A percentile compares a stretch with the other conserved stretches of the same genome.
These are phyloP conservation scores for Nigrospora sphaerica DNA, from an alignment of 2,329 filamentous ascomycete species.

Conservation along the genomic window DNA sequence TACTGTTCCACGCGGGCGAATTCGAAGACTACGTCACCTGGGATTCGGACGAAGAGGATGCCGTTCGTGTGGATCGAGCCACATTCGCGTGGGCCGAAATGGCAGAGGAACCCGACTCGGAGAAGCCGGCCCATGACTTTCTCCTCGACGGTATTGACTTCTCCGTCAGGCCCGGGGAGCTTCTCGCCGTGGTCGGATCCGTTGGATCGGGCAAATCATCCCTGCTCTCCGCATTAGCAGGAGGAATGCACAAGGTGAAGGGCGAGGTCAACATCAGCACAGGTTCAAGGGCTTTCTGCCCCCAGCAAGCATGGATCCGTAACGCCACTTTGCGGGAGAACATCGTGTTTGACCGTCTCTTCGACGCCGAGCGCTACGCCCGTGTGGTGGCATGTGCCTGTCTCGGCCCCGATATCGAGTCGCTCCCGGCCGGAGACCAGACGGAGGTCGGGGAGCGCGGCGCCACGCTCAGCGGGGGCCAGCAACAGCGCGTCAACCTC, in stretches of 20 bases:
- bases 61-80: slow-evolving; percentile 64
- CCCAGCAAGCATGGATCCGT: slow-evolving; percentile 93
- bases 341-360: slow-evolving; percentile 74
- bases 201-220: slow-evolving; percentile 89
- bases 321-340: slow-evolving; percentile 80
- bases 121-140: slow-evolving; percentile 44
- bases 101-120: slow-evolving; percentile 34
- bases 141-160: slow-evolving; percentile 63
- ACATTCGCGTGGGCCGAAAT: slow-evolving; percentile 82
- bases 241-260: slow-evolving; percentile 81
- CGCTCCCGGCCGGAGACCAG: slow-evolving; percentile 73
- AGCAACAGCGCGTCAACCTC: slow-evolving; percentile 60
- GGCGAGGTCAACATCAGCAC: slow-evolving; percentile 65
- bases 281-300: slow-evolving; percentile 76
- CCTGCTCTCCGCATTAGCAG: slow-evolving; percentile 77
- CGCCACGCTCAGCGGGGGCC: slow-evolving; percentile 60
- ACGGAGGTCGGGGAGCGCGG: slow-evolving; percentile 71
- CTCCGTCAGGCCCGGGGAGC: slow-evolving; percentile 62
- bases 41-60: slow-evolving; percentile 51
- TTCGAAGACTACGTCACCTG: slow-evolving; percentile 60
- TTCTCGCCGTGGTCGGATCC: slow-evolving; percentile 76
- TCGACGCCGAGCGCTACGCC: slow-evolving; percentile 67
- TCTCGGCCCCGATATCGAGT: slow-evolving; percentile 73
- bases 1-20: slow-evolving; percentile 83
- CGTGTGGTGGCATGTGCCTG: slow-evolving; percentile 75